Evolutionary conservation across 2,329 filamentous ascomycete genomes (phyloP), one percentile per base, ranked within the genome.

Genomic region (Aspergillus persii): DNA sequence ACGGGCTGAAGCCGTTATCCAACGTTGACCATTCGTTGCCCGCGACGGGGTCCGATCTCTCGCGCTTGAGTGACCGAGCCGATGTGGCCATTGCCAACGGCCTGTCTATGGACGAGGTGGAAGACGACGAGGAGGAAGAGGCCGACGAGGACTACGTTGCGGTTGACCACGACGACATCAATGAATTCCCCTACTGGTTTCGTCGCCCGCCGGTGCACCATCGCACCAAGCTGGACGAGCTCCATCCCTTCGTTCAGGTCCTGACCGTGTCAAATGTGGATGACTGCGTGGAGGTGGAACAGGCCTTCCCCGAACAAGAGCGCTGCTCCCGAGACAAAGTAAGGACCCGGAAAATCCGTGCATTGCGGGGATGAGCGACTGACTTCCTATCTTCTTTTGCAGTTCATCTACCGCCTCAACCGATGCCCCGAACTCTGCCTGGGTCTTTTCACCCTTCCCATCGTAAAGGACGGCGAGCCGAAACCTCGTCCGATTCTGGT

Each of bases 401-500:
- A 94, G 90, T 86, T 95, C 69, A 78, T 84, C 58, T 96, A 96
- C 76, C 89, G 91, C 61, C 84, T 96, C 29, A 84, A 82, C 29
- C 83, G 81, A 69, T 93, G 89, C 72, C 87, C 89, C 44, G 89
- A 93, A 69, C 83, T 96, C 57, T 89, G 86, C 72, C 80, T 93
- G 54, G 93, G 92, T 30, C 77, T 96, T 57, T 96, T 94, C 79
- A 90, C 89, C 70, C 81, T 68, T 72, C 82, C 68, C 69, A 79
- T 66, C 75, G 83, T 61, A 73, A 84, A 65, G 73, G 79, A 64
- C 77, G 86, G 65, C 77, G 80, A 65, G 80, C 83, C 41, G 81
- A 90, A 66, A 84, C 90, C 77, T 74, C 79, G 72, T 82, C 83
- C 63, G 78, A 83, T 69, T 78, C 81, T 96, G 27, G 81, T 96